Evolutionary conservation across 2,329 filamentous ascomycete species (phyloP).

Genomic region (Alternaria hordeiaustralica): DNA sequence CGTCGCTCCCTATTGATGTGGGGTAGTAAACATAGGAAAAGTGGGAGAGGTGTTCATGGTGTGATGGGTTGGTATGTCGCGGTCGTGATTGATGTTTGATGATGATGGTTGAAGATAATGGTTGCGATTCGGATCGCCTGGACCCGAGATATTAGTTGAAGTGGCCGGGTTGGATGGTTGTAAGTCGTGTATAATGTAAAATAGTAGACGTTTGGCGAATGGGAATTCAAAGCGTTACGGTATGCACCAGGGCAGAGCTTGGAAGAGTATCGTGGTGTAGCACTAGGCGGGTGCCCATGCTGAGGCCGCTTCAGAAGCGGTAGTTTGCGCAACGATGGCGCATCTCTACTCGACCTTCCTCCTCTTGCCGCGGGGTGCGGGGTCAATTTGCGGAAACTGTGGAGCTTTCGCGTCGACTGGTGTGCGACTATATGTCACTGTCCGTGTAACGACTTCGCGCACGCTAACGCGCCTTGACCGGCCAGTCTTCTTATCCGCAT

Average conservation of each 20-base stretch:
- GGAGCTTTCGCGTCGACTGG: conserved; percentile 48
- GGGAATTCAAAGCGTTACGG: conserved; percentile 22
- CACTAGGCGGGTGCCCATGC: conserved; percentile 31
- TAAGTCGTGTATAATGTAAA: conserved; percentile 8
- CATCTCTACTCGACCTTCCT: conserved; percentile 68
- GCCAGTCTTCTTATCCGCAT: conserved; percentile 69
- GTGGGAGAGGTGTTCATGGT: conserved; percentile 19
- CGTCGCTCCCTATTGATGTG: conserved; percentile 15
- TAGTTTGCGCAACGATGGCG: conserved; percentile 23
- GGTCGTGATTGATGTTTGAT: conserved; percentile 13
- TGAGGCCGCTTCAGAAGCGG: conserved; percentile 18
- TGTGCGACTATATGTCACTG: conserved; percentile 81
- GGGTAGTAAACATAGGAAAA: conserved; percentile 34
- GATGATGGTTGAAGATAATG: conserved; percentile 25
- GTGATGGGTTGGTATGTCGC: conserved; percentile 6
- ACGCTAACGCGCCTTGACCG: conserved; percentile 70
- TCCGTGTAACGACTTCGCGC: conserved; percentile 90
- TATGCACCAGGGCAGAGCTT: conserved; percentile 29
- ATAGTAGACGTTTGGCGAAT: conserved; percentile 9
- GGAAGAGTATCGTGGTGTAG: conserved; percentile 22
- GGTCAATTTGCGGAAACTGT: conserved; percentile 71
- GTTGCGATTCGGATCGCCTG: conserved; percentile 45
- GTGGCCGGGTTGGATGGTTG: conserved; percentile 15
- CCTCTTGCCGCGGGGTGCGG: conserved; percentile 90
- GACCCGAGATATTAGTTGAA: conserved; percentile 39